Evolutionary conservation across 2,329 filamentous ascomycete species (phyloP).

Genomic region (Monascus ruber): DNA sequence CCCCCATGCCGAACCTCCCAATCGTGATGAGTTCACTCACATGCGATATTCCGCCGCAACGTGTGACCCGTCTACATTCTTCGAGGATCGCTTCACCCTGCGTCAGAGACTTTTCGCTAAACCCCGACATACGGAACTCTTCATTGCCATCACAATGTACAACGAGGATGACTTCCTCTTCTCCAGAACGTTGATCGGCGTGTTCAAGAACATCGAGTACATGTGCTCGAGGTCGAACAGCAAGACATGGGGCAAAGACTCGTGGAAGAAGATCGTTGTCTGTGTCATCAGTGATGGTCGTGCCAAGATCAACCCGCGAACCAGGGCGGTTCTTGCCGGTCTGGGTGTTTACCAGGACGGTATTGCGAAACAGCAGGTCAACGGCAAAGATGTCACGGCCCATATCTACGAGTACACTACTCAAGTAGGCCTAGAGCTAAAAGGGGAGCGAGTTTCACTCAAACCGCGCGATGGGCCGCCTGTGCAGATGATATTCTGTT

Average conservation of each 20-base stretch:
- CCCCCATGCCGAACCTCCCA: slow-evolving; percentile 63
- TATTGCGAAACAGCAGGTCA: slow-evolving; percentile 96
- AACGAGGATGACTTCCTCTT: slow-evolving; percentile 97
- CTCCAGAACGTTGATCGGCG: slow-evolving; percentile 87
- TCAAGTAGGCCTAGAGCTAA: slow-evolving; percentile 63
- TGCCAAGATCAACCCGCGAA: slow-evolving; percentile 90
- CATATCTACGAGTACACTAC: slow-evolving; percentile 78
- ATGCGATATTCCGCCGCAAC: slow-evolving; percentile 90
- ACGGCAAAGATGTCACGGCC: slow-evolving; percentile 87
- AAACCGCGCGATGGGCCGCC: slow-evolving; percentile 74
- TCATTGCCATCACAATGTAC: slow-evolving; percentile 97
- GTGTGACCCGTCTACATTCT: slow-evolving; percentile 83
- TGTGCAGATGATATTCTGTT: slow-evolving; percentile 91
- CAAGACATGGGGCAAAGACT: slow-evolving; percentile 96
- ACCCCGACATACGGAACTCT: slow-evolving; percentile 82
- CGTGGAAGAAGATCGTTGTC: slow-evolving; percentile 99
- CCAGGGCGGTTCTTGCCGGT: slow-evolving; percentile 76
- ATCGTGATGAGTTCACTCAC: slow-evolving; percentile 69
- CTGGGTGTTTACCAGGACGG: slow-evolving; percentile 97
- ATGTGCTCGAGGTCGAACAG: slow-evolving; percentile 90
- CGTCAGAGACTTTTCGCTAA: slow-evolving; percentile 88
- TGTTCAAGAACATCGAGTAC: slow-evolving; percentile 97
- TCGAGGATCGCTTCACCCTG: slow-evolving; percentile 78
- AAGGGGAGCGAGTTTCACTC: slow-evolving; percentile 76
- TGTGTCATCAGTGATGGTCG: slow-evolving; percentile 95